These are phyloP conservation scores for Leucocoprinus birnbaumii DNA, from an alignment of 768 basidiomycete species.

Conservation along the genomic window DNA sequence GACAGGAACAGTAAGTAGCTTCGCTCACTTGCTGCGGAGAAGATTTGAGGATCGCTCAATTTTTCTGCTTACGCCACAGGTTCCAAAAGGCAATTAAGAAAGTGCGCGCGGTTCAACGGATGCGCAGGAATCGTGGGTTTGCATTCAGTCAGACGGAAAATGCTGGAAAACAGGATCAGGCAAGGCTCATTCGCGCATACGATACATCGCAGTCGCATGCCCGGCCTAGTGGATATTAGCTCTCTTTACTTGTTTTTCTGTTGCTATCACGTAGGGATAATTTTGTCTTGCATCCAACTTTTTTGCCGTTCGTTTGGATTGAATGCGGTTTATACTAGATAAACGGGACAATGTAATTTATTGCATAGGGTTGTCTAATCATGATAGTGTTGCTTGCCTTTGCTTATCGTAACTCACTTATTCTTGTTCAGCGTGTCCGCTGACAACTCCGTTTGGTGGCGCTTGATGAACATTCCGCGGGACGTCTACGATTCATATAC, in stretches of 20 bases:
- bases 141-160: slow-evolving; percentile 98
- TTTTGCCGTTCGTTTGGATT: neutral
- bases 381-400: neutral
- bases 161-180: slow-evolving; percentile 80
- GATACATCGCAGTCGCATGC: slow-evolving; percentile 77
- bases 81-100: slow-evolving; percentile 99
- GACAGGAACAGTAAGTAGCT: slow-evolving; percentile 87
- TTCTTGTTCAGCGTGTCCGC: neutral
- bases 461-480: neutral
- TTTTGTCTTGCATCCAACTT: neutral
- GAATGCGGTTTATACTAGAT: neutral
- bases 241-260: slow-evolving; percentile 1
- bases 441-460: neutral
- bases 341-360: slow-evolving; percentile 35
- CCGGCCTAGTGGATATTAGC: slow-evolving; percentile 74
- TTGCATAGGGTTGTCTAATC: slow-evolving; percentile 15
- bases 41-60: neutral
- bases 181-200: slow-evolving; percentile 80
- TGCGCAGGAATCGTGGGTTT: slow-evolving; percentile 95
- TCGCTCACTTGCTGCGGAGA: neutral
- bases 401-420: too few relatives aligned
- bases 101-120: slow-evolving; percentile 96
- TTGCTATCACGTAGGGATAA: slow-evolving; percentile 9
- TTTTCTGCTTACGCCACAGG: slow-evolving; percentile 36
- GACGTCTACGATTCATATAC: neutral